phyloP scores from a whole-genome alignment of 1,284 basidiomycete genomes.

The Wallemia hederae region DNA sequence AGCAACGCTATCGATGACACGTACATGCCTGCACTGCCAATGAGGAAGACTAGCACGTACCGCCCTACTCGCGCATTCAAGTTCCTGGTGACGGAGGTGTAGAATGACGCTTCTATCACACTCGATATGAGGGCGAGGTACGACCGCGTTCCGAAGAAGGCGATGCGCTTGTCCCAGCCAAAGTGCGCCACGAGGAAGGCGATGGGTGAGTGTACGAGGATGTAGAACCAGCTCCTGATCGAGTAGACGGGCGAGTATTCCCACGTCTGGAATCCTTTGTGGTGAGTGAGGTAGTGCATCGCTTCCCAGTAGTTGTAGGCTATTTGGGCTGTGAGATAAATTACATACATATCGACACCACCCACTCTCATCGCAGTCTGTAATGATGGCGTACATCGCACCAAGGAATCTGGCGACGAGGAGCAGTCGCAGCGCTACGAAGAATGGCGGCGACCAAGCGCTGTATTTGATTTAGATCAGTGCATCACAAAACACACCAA shows the following conservation, averaged over 20 bases:
- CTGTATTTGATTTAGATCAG: background rate
- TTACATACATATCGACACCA: slow-evolving; percentile 2
- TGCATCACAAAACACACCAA: too few relatives aligned
- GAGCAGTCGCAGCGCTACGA: slow-evolving; percentile 12
- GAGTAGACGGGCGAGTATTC: slow-evolving; percentile 72
- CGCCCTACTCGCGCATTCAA: slow-evolving; percentile 70
- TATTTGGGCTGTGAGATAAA: slow-evolving; percentile 16
- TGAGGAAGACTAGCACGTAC: slow-evolving; percentile 59
- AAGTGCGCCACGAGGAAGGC: slow-evolving; percentile 17
- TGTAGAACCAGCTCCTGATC: slow-evolving; percentile 80
- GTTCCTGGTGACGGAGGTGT: slow-evolving; percentile 44
- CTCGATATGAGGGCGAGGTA: slow-evolving; percentile 43
- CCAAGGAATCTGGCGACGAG: slow-evolving; percentile 16
- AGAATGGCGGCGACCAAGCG: slow-evolving; percentile 9
- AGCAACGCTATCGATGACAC: slow-evolving; percentile 62
- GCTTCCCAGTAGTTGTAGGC: slow-evolving; percentile 99
- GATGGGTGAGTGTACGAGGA: slow-evolving; percentile 41
- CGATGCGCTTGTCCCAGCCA: slow-evolving; percentile 26
- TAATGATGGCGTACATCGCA: slow-evolving; percentile 84
- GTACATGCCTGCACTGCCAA: slow-evolving; percentile 79
- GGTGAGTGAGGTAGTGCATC: slow-evolving; percentile 56
- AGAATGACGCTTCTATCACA: slow-evolving; percentile 56
- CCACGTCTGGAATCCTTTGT: slow-evolving; percentile 89
- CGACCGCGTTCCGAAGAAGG: slow-evolving; percentile 69
- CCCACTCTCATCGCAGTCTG: slow-evolving; percentile 88